phyloP scores from a whole-genome alignment of 352 stramenopile genomes.

The Thraustochytrium sp. region DNA sequence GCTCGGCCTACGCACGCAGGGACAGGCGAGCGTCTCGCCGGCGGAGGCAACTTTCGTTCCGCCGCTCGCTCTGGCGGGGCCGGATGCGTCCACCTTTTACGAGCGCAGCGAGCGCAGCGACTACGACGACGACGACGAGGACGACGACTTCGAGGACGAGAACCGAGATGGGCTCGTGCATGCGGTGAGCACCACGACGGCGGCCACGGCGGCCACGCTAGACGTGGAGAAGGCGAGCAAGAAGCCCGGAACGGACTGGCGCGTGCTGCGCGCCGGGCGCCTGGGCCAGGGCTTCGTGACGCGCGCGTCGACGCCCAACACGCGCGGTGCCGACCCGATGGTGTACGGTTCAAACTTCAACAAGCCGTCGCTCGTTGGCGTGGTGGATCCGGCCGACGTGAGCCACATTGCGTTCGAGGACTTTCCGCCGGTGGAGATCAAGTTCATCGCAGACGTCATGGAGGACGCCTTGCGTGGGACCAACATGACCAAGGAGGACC shows the following conservation, averaged over 20 bases:
- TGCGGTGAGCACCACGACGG: not conserved
- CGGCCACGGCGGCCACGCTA: not conserved
- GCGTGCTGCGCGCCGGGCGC: not conserved
- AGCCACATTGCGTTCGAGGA: slow-evolving; percentile 22
- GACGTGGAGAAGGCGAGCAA: slow-evolving; percentile 2
- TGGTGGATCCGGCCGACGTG: slow-evolving; percentile 41
- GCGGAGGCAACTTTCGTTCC: not conserved
- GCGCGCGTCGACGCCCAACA: not conserved
- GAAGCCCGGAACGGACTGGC: slow-evolving; percentile 30
- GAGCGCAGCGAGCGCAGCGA: not conserved
- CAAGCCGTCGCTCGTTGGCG: slow-evolving; percentile 12
- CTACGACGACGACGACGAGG: not conserved
- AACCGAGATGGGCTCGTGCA: not conserved
- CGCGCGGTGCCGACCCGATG: not conserved
- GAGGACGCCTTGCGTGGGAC: not conserved
- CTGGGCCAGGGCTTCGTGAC: not conserved
- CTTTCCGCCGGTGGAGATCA: not conserved
- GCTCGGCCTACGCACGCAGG: not conserved
- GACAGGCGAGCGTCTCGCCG: not conserved
- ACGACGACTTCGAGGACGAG: not conserved
- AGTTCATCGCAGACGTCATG: slow-evolving; percentile 1
- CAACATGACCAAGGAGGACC: slow-evolving; percentile 9
- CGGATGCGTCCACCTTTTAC: not conserved
- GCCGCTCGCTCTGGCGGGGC: not conserved
- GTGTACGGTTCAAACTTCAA: slow-evolving; percentile 5